Evolutionary conservation across 1,284 basidiomycete species (phyloP), one percentile per base, ranked within the genome.

Genomic region (Cutaneotrichosporon mucoides): DNA sequence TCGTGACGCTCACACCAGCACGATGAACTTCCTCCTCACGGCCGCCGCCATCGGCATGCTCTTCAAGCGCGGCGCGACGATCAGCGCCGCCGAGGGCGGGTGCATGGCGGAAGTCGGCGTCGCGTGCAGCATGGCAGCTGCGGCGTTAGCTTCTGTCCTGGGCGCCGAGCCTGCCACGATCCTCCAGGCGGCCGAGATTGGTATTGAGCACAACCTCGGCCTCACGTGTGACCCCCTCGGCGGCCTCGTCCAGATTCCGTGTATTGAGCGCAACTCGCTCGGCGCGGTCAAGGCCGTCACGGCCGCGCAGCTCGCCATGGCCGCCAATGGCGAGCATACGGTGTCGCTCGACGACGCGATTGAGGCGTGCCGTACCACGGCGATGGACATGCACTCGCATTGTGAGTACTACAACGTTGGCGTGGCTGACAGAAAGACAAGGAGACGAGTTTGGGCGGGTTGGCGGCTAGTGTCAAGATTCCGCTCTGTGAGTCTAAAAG

Each of bases 41-140:
- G 89, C 92, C 49, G 82, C 88, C 0, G 92, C 93, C 2, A 80
- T 97, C 56, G 93, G 93, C 5, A 98, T 98, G 95, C 81, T 98
- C 15, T 97, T 95, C 82, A 98, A 98, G 76, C 85, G 94, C 56
- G 94, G 94, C 24, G 94, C 92, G 57, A 97, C 94, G 1, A 97
- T 98, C 53, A 90, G 88, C 46, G 95, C 94, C 8, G 94, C 95
- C 0, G 94, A 98, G 76, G 92, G 92, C 44, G 92, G 79, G 11
- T 81, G 79, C 61, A 80, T 81, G 80, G 80, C 75, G 8, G 78
- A 79, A 59, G 78, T 80, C 15, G 79, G 79, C 5, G 75, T 77
- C 9, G 75, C 75, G 2, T 71, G 70, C 52, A 68, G 68, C 8
- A 77, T 77, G 75, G 70, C 72, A 11, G 88, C 88, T 48, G 93